Evolutionary conservation across 345 rosid genomes (phyloP).

Genomic region (Pistacia atlantica): DNA sequence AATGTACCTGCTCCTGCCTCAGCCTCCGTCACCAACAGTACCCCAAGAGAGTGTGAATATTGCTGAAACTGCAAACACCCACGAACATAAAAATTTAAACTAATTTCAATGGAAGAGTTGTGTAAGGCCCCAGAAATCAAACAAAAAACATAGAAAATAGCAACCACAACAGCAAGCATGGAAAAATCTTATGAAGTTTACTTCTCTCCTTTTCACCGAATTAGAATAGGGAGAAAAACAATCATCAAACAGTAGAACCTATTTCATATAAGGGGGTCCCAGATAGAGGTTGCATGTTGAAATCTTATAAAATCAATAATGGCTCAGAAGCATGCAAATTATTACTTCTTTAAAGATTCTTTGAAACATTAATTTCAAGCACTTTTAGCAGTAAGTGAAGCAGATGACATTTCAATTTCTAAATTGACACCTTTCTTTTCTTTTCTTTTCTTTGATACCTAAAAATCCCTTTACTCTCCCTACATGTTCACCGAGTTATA

Average conservation of each 20-base stretch:
- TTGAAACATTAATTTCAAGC: neutral
- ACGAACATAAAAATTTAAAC: conserved; percentile 1
- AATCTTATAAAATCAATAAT: neutral
- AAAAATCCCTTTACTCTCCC: no score
- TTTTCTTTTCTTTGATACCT: no score
- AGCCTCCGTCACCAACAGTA: no score
- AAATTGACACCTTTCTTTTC: neutral
- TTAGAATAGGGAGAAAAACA: neutral
- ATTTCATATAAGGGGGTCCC: neutral
- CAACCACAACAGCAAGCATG: neutral
- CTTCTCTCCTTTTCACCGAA: neutral
- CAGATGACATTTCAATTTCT: neutral
- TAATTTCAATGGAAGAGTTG: neutral
- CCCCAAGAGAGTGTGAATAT: conserved; percentile 30
- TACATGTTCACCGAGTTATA: no score
- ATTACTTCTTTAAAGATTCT: neutral
- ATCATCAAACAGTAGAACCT: neutral
- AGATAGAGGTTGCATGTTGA: neutral
- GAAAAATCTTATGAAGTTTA: neutral
- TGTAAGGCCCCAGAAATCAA: neutral
- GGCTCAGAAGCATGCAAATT: neutral
- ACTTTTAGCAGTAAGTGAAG: neutral
- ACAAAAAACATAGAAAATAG: neutral
- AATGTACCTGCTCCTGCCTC: no score
- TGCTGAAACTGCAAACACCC: conserved; percentile 39